Base-by-base conservation (phyloP, 192 early-diverging fungal genomes). In the Polychytrium aggregatum region DNA sequence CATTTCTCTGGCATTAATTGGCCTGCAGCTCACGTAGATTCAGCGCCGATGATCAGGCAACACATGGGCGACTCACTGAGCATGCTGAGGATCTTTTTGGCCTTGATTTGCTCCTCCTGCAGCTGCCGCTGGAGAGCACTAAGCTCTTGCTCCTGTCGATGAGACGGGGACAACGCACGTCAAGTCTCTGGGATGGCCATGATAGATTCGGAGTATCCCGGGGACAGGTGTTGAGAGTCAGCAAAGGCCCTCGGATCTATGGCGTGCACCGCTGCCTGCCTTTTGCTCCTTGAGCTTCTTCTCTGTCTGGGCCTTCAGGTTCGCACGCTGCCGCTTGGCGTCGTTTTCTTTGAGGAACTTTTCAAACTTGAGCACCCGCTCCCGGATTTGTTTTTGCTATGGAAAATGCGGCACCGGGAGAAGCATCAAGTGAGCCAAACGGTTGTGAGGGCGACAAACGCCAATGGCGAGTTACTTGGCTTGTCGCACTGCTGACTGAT, bases 311-410 rank as follows among this genome's bases (percentile, higher is more conserved):
- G 76, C 70, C 48, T 80, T 80, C 2, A 65, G 31, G 44, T 76
- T 72, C 9, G 78, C 78, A 4, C 78, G 43, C 37, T 76, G 70
- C 36, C 76, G 59, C 48, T 80, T 80, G 14, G 78, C 78, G 53
- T 80, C 78, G 45, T 80, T 80, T 46, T 80, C 78, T 41, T 75
- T 75, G 44, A 80, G 50, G 46, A 79, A 79, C 52, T 79, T 80
- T 46, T 80, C 78, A 57, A 80, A 79, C 61, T 80, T 80, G 26
- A 65, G 53, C 10, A 80, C 78, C 13, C 72, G 57, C 24, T 80
- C 78, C 22, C 70, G 46, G 22, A 80, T 70, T 63, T 79, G 72
- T 46, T 71, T 72, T 74, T 80, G 78, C 76, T 78, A 42, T 24
- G 36, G 13, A 31, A 37, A 22, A n/a, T n/a, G n/a, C n/a, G n/a